These are phyloP conservation scores for Geoglossum cookeanum DNA, from an alignment of 2,329 filamentous ascomycete species.

Conservation along the genomic window DNA sequence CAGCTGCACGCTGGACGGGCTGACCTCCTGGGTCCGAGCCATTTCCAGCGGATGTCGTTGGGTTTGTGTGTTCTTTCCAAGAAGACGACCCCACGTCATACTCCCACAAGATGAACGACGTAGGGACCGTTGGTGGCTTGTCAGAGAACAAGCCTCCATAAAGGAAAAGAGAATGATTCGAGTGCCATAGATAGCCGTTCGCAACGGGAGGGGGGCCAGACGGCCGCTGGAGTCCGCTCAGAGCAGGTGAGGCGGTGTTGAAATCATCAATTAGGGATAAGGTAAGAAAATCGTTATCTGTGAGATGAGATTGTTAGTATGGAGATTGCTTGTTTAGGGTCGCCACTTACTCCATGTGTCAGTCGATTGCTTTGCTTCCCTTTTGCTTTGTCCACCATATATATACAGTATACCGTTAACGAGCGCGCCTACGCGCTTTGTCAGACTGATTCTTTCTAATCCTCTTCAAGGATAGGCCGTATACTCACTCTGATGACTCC, in stretches of 20 bases:
- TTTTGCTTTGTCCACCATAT: conserved; percentile 51
- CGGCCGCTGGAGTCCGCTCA: conserved; percentile 43
- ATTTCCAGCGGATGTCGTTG: conserved; percentile 42
- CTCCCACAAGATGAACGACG: conserved; percentile 46
- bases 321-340: neutral
- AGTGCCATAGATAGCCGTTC: conserved; percentile 59
- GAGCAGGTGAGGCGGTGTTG: conserved; percentile 41
- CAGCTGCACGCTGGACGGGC: conserved; percentile 47
- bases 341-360: conserved; percentile 49
- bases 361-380: conserved; percentile 33
- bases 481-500: conserved; percentile 39
- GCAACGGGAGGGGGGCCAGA: conserved; percentile 52
- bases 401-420: conserved; percentile 61
- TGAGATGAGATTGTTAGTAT: neutral
- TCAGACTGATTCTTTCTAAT: neutral
- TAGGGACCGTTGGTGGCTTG: conserved; percentile 35
- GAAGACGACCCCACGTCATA: conserved; percentile 40
- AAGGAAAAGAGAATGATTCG: conserved; percentile 47
- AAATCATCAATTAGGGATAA: conserved; percentile 58
- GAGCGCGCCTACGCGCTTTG: conserved; percentile 31
- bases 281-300: conserved; percentile 51
- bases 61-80: conserved; percentile 45
- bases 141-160: conserved; percentile 61
- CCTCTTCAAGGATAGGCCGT: neutral
- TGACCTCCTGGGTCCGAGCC: conserved; percentile 36